Evolutionary conservation across 1,139 yeast genomes (phyloP).

Genomic region (Taphrina flavorubra): DNA sequence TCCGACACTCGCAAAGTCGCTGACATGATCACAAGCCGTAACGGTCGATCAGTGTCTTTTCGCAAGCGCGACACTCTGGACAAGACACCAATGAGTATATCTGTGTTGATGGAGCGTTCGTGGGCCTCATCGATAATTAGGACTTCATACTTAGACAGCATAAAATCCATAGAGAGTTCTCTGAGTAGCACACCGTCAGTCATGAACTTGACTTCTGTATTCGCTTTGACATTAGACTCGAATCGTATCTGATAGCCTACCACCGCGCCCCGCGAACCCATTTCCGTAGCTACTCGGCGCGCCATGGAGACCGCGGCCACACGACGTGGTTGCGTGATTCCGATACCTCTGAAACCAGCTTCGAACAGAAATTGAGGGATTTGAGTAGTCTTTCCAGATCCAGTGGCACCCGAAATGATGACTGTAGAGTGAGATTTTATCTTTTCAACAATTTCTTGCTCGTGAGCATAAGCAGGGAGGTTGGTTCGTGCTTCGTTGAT

Average conservation of each 20-base stretch:
- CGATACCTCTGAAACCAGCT: conserved; percentile 87
- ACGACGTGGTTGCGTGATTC: conserved; percentile 95
- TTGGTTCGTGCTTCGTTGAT: conserved; percentile 71
- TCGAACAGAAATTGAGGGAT: conserved; percentile 92
- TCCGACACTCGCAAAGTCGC: conserved; percentile 94
- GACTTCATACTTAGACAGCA: conserved; percentile 79
- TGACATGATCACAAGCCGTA: conserved; percentile 74
- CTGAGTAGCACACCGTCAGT: conserved; percentile 96
- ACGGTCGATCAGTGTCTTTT: conserved; percentile 56
- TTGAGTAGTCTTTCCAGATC: conserved; percentile 98
- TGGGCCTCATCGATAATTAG: conserved; percentile 97
- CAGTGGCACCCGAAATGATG: conserved; percentile 95
- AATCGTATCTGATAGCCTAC: conserved; percentile 94
- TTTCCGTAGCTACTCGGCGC: conserved; percentile 77
- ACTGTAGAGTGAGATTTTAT: conserved; percentile 89
- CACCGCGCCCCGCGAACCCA: conserved; percentile 72
- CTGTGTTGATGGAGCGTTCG: conserved; percentile 94
- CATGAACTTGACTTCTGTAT: conserved; percentile 91
- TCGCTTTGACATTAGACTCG: conserved; percentile 71
- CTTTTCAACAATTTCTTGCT: conserved; percentile 94
- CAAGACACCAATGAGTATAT: conserved; percentile 90
- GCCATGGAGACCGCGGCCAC: conserved; percentile 99
- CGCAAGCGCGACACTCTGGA: conserved; percentile 85
- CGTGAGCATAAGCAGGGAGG: conserved; percentile 89
- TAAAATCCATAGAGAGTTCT: conserved; percentile 88